Percentiles rank a stretch among this genome's conserved stretches.
These are phyloP conservation scores for Puccinia novopanici DNA, from an alignment of 1,284 basidiomycete genomes.

Conservation along the genomic window DNA sequence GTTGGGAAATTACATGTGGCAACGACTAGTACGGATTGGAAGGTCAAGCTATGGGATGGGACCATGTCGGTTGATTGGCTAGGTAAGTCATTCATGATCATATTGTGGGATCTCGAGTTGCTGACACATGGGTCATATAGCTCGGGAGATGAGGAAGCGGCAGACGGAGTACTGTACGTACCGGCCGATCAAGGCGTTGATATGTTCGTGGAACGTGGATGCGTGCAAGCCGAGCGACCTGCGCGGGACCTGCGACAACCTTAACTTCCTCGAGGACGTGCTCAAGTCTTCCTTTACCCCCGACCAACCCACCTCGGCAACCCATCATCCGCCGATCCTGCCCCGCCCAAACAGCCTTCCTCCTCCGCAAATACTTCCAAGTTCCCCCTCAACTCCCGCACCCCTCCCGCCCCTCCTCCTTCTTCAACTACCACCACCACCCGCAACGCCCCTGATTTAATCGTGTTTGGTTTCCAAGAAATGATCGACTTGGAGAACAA, in stretches of 20 bases:
- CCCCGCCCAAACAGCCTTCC: neutral
- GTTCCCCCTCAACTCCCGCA: neutral
- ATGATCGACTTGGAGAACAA: constrained; percentile 89
- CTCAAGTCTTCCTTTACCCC: constrained; percentile 65
- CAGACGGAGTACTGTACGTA: constrained; percentile 78
- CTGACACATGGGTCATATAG: constrained; percentile 60
- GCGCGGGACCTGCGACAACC: constrained; percentile 67
- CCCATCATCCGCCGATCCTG: neutral
- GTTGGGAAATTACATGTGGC: constrained; percentile 58
- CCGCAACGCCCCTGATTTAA: constrained; percentile 74
- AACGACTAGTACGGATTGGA: constrained; percentile 47
- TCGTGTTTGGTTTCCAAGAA: constrained; percentile 93
- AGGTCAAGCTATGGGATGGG: constrained; percentile 45
- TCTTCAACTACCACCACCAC: constrained; percentile 23
- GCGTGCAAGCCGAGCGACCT: constrained; percentile 78
- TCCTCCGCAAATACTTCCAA: neutral
- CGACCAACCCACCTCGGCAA: neutral
- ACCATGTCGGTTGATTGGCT: constrained; percentile 45
- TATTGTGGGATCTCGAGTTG: neutral
- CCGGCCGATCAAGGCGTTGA: constrained; percentile 74
- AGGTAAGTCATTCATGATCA: neutral
- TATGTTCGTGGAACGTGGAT: constrained; percentile 92
- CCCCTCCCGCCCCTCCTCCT: constrained; percentile 14
- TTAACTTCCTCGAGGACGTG: constrained; percentile 72
- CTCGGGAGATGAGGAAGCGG: constrained; percentile 72